Conservation (phyloP, 441 rosid species). For the Populus tomentosa region DNA sequence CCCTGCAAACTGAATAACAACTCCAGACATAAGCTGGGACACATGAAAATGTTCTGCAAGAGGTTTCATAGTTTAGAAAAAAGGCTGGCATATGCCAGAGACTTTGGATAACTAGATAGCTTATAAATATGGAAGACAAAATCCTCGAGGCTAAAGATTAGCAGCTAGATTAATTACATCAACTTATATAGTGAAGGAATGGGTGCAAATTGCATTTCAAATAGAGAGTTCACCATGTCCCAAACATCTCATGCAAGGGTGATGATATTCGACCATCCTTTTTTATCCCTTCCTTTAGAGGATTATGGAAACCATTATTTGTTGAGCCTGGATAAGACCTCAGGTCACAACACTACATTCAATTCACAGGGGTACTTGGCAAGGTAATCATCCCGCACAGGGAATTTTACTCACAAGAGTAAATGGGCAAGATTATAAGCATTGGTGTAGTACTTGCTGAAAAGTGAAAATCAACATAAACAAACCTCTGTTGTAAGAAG, state of each 20-base stretch:
- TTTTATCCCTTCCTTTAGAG: not conserved
- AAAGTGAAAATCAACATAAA: not conserved
- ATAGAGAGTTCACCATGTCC: not conserved
- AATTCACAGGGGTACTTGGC: not conserved
- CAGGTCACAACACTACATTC: not conserved
- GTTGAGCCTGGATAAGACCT: not conserved
- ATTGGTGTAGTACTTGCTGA: not conserved
- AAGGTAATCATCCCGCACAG: not conserved
- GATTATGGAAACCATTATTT: not conserved
- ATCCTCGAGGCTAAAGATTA: conserved; percentile 20
- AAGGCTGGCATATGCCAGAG: not conserved
- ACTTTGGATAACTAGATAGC: not conserved
- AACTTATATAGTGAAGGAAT: too few species aligned
- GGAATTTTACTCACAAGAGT: not conserved
- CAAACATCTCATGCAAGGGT: not conserved
- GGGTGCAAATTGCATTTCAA: not conserved
- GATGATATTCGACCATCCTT: not conserved
- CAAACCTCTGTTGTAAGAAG: conserved; percentile 84
- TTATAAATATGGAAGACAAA: not conserved
- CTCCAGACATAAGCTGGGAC: conserved; percentile 2
- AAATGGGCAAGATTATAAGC: not conserved
- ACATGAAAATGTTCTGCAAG: not conserved
- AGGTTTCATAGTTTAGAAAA: not conserved
- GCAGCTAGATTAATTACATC: not conserved
- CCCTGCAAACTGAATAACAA: conserved; percentile 19